phyloP scores from a whole-genome alignment of 805 yeast genomes.

The Lachancea nothofagi region DNA sequence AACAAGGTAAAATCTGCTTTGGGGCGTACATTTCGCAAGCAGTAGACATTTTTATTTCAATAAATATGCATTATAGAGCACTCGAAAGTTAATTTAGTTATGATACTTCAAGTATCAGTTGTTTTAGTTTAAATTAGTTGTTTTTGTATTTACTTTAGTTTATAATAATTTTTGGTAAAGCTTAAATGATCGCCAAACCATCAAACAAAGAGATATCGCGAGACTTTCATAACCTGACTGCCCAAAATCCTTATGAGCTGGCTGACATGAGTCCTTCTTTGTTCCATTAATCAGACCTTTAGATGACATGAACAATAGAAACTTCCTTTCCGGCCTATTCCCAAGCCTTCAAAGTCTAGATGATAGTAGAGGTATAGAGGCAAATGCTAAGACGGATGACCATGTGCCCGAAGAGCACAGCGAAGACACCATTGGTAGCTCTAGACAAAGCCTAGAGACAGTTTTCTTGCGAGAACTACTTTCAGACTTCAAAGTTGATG shows the following conservation, averaged over 20 bases:
- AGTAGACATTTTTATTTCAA: background rate
- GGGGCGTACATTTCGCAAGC: conserved; percentile 7
- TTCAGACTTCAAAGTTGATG: conserved; percentile 1
- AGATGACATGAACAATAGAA: conserved; percentile 1
- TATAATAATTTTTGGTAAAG: too few species aligned
- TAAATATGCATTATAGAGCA: conserved; percentile 1
- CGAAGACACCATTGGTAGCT: background rate
- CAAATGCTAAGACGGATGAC: too few species aligned
- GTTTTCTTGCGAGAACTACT: conserved; percentile 1
- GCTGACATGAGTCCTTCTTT: too few species aligned
- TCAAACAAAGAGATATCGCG: background rate
- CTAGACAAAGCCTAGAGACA: background rate
- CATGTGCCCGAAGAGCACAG: too few species aligned
- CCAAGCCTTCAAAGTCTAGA: conserved; percentile 1
- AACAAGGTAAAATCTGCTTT: conserved; percentile 6
- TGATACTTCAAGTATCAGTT: too few species aligned
- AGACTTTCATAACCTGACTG: too few species aligned
- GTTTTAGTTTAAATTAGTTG: background rate
- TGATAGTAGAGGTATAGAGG: too few species aligned
- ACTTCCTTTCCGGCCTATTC: background rate
- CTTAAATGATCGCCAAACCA: too few species aligned
- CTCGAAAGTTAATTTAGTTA: too few species aligned
- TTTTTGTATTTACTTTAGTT: background rate
- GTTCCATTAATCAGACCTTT: too few species aligned
- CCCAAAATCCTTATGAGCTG: background rate